phyloP scores from a whole-genome alignment of 352 stramenopile species.

The Pythium dissimile region DNA sequence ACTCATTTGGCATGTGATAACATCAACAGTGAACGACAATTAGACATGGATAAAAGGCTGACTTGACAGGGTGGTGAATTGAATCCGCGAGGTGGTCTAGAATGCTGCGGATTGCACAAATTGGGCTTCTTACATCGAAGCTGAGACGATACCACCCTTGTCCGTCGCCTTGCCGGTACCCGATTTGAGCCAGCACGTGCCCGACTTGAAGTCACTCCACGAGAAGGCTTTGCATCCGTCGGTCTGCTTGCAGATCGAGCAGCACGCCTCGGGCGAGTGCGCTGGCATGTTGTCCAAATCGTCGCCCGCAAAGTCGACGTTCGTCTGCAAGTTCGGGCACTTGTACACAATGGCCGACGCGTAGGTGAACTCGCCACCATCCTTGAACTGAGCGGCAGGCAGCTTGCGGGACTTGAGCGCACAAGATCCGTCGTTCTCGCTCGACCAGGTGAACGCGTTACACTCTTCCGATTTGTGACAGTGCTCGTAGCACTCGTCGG shows the following conservation, averaged over 20 bases:
- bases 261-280: conserved; percentile 27
- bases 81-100: not conserved
- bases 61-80: not conserved
- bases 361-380: not conserved
- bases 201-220: conserved; percentile 29
- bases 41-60: not conserved
- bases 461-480: conserved; percentile 15
- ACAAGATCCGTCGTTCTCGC: conserved; percentile 20
- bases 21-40: not conserved
- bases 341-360: conserved; percentile 33
- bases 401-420: conserved; percentile 29
- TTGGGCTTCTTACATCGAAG: conserved; percentile 14
- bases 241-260: conserved; percentile 26
- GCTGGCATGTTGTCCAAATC: conserved; percentile 21
- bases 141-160: conserved; percentile 24
- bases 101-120: not conserved
- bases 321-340: conserved; percentile 22
- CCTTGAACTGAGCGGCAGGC: not conserved
- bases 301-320: conserved; percentile 24
- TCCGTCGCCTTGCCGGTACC: conserved; percentile 2
- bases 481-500: conserved; percentile 21
- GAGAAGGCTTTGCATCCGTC: conserved; percentile 27
- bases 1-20: not conserved
- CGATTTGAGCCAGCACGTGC: conserved; percentile 41
- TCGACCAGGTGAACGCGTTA: conserved; percentile 31